phyloP scores from a whole-genome alignment of 345 rosid species.

The Populus deltoides region DNA sequence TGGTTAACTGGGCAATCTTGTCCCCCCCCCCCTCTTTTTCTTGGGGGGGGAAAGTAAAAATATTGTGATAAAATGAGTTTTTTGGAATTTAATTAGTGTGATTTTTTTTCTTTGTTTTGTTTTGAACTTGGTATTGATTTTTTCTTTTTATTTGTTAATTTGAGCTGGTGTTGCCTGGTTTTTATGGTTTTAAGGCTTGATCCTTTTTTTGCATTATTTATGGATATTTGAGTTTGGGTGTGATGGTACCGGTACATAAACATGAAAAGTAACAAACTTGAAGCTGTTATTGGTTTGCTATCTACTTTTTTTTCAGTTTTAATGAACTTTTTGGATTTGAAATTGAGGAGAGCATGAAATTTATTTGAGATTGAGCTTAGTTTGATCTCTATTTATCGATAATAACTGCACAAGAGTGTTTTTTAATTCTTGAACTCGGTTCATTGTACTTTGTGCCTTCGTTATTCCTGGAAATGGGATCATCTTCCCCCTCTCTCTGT shows the following conservation, averaged over 20 bases:
- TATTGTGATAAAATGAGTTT: background rate
- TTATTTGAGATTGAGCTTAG: conserved; percentile 3
- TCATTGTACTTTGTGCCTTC: conserved; percentile 13
- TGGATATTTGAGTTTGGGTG: background rate
- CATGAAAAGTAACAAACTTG: background rate
- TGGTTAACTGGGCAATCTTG: background rate
- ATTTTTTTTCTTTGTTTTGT: background rate
- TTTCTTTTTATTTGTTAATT: conserved; percentile 8
- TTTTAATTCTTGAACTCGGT: conserved; percentile 9
- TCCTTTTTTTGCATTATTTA: background rate
- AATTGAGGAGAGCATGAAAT: conserved; percentile 3
- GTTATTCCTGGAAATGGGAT: conserved; percentile 10
- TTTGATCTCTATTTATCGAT: conserved; percentile 25
- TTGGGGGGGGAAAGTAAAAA: background rate
- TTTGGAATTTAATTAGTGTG: background rate
- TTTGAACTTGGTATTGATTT: background rate
- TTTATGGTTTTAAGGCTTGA: background rate
- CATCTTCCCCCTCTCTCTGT: background rate
- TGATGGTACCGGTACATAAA: background rate
- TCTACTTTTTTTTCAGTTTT: background rate
- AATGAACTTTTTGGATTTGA: conserved; percentile 20
- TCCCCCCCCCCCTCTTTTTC: background rate
- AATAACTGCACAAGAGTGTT: conserved; percentile 8
- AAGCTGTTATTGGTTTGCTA: background rate
- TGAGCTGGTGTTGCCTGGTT: conserved; percentile 9